These are phyloP conservation scores for Phyllosticta citribraziliensis DNA, from an alignment of 2,329 filamentous ascomycete species.

Conservation along the genomic window DNA sequence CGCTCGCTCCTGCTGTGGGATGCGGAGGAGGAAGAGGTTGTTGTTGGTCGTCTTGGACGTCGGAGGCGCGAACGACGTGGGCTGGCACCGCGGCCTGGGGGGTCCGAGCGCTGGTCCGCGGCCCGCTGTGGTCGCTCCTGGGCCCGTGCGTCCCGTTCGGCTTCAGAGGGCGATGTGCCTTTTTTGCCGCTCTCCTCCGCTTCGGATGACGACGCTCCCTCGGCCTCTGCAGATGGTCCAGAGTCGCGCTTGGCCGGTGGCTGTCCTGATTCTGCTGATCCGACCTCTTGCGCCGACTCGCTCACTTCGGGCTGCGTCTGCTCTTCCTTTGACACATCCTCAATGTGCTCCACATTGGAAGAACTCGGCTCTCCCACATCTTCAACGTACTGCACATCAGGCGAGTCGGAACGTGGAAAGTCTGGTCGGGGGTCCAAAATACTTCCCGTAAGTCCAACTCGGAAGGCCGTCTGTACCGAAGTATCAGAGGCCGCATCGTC, in stretches of 20 bases:
- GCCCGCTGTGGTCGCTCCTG: not conserved
- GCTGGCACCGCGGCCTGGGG: not conserved
- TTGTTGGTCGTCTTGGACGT: not conserved
- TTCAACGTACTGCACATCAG: not conserved
- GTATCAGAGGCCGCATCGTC: not conserved
- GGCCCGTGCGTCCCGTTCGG: not conserved
- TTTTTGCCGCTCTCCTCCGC: not conserved
- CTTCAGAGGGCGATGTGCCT: not conserved
- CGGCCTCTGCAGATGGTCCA: not conserved
- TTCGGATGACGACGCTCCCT: not conserved
- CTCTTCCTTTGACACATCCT: not conserved
- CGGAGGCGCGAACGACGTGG: not conserved
- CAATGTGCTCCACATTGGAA: not conserved
- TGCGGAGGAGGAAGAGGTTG: not conserved
- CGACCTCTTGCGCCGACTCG: not conserved
- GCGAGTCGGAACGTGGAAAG: not conserved
- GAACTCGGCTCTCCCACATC: not conserved
- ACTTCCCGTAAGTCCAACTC: not conserved
- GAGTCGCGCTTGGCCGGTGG: not conserved
- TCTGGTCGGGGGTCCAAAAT: not conserved
- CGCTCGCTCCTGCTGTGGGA: not conserved
- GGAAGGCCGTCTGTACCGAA: not conserved
- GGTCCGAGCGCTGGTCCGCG: not conserved
- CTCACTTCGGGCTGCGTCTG: not conserved
- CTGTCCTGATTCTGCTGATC: not conserved